These are phyloP conservation scores for Pestalotiopsis sp. DNA, from an alignment of 2,329 filamentous ascomycete genomes.

Conservation along the genomic window DNA sequence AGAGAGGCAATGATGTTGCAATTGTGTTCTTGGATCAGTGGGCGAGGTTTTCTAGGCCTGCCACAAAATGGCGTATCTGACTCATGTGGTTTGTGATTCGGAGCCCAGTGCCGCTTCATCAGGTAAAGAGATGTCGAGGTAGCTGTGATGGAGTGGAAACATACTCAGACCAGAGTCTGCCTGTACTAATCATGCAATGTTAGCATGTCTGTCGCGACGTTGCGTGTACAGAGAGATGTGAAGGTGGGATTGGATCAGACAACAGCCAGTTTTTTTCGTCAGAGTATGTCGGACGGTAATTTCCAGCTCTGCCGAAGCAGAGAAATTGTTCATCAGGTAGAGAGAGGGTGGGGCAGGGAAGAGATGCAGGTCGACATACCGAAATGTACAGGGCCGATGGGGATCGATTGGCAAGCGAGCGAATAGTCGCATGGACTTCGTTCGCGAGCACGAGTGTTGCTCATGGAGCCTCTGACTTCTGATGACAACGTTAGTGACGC, in stretches of 20 bases:
- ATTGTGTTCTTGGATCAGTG: slow-evolving; percentile 65
- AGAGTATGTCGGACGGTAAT: slow-evolving; percentile 88
- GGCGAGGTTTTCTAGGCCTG: slow-evolving; percentile 99
- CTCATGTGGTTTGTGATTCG: slow-evolving; percentile 73
- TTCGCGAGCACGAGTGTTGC: background rate
- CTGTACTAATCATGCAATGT: slow-evolving; percentile 2
- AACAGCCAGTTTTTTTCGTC: slow-evolving; percentile 84
- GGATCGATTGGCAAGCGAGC: background rate
- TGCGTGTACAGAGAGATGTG: slow-evolving; percentile 28
- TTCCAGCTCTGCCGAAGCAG: slow-evolving; percentile 80
- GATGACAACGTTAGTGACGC: slow-evolving; percentile 21
- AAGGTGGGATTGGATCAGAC: slow-evolving; percentile 60
- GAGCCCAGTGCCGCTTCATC: slow-evolving; percentile 99
- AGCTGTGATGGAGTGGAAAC: slow-evolving; percentile 25
- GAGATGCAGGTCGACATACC: background rate
- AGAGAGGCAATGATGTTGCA: background rate
- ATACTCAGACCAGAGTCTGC: slow-evolving; percentile 19
- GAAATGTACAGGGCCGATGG: background rate
- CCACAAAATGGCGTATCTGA: slow-evolving; percentile 85
- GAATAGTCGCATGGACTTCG: background rate
- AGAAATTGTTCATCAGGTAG: slow-evolving; percentile 67
- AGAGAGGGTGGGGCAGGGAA: slow-evolving; percentile 17
- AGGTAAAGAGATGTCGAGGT: slow-evolving; percentile 42
- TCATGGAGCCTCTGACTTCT: slow-evolving; percentile 12
- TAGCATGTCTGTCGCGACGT: slow-evolving; percentile 5